A percentile compares a stretch with the other conserved stretches of the same genome.
These are phyloP conservation scores for Geotrichum restrictum DNA, from an alignment of 1,139 yeast species.

Conservation along the genomic window DNA sequence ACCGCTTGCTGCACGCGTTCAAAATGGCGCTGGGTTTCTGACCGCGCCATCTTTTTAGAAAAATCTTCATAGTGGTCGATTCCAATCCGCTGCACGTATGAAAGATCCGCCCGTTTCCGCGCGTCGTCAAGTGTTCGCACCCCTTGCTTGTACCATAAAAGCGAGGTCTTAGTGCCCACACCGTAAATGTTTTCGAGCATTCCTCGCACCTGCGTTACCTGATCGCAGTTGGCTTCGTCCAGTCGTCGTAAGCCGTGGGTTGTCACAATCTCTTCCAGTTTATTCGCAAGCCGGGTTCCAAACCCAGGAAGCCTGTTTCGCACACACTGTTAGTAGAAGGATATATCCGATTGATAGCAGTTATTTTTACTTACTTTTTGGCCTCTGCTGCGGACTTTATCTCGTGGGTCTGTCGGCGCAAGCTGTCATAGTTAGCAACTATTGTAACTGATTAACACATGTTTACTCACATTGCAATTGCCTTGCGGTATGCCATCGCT, in stretches of 20 bases:
- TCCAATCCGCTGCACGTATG: conserved; percentile 45
- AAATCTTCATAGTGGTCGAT: conserved; percentile 53
- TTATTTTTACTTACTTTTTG: conserved; percentile 6
- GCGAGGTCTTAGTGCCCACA: conserved; percentile 50
- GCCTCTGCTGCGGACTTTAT: conserved; percentile 46
- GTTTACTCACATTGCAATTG: conserved; percentile 38
- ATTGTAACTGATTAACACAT: background rate
- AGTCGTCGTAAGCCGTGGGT: conserved; percentile 45
- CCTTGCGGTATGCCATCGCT: conserved; percentile 48
- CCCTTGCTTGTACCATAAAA: conserved; percentile 45
- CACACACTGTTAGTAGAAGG: background rate
- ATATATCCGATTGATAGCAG: too few relatives aligned
- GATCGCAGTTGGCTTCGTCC: conserved; percentile 33
- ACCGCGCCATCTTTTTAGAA: conserved; percentile 46
- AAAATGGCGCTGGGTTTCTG: conserved; percentile 46
- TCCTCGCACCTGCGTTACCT: conserved; percentile 35
- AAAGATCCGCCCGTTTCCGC: conserved; percentile 36
- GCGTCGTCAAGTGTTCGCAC: conserved; percentile 45
- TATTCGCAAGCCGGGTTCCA: conserved; percentile 47
- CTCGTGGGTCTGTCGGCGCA: conserved; percentile 16
- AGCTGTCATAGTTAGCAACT: conserved; percentile 30
- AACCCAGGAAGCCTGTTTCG: conserved; percentile 41
- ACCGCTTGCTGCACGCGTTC: conserved; percentile 39
- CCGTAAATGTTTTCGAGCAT: conserved; percentile 49
- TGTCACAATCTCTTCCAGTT: conserved; percentile 48